Conservation (phyloP, 2,329 filamentous ascomycete genomes). For the Boeremia lycopersici region DNA sequence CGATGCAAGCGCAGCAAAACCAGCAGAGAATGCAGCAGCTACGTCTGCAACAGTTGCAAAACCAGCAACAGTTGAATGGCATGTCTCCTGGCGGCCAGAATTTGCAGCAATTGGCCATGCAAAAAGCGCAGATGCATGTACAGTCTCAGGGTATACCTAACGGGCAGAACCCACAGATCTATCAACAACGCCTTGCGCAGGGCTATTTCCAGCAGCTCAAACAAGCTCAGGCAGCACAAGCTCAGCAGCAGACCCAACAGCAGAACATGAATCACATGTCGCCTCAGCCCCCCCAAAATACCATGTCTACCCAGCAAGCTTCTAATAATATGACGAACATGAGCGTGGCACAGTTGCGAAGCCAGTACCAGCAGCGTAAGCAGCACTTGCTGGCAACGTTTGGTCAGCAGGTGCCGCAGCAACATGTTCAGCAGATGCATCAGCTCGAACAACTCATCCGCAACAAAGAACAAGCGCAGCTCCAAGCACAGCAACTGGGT, state of each 20-base stretch:
- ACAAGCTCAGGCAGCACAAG: conserved; percentile 25
- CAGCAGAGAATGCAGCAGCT: conserved; percentile 31
- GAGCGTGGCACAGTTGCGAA: conserved; percentile 34
- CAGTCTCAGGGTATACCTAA: conserved; percentile 40
- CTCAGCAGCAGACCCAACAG: conserved; percentile 32
- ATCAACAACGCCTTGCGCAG: conserved; percentile 36
- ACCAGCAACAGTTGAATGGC: conserved; percentile 15
- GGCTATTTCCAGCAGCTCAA: conserved; percentile 30
- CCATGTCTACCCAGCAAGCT: conserved; percentile 30
- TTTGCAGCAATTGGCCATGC: conserved; percentile 39
- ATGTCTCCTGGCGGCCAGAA: conserved; percentile 28
- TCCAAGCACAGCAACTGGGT: conserved; percentile 24
- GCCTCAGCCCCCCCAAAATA: conserved; percentile 29
- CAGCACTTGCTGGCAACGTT: conserved; percentile 33
- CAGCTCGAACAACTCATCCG: conserved; percentile 39
- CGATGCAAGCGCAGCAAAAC: conserved; percentile 33
- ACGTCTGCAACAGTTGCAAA: conserved; percentile 12
- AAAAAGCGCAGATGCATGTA: conserved; percentile 41
- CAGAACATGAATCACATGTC: conserved; percentile 42
- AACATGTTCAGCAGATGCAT: conserved; percentile 33
- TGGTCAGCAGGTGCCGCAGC: conserved; percentile 33
- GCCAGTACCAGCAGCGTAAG: conserved; percentile 33
- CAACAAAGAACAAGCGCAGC: conserved; percentile 24
- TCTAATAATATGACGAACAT: conserved; percentile 34
- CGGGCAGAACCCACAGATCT: conserved; percentile 34